Evolutionary conservation across 768 basidiomycete species (phyloP).

Genomic region (Chalciporus chontae): DNA sequence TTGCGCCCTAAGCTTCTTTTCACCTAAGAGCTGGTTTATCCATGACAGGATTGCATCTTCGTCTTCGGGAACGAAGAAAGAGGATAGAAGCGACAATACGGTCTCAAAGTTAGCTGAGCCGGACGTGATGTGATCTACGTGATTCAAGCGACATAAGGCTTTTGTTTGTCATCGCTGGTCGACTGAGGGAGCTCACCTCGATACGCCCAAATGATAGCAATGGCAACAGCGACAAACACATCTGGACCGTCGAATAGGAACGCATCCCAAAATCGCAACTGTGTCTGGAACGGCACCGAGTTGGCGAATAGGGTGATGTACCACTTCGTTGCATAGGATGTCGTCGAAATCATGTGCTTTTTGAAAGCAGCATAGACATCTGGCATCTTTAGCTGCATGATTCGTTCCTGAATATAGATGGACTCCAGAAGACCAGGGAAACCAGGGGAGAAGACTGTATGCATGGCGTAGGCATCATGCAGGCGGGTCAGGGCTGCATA

Average conservation of each 20-base stretch:
- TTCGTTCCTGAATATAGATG: conserved; percentile 93
- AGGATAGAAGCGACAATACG: conserved; percentile 84
- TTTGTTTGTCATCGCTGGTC: not conserved
- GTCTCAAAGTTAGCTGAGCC: conserved; percentile 85
- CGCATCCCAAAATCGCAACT: conserved; percentile 92
- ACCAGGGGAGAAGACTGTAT: conserved; percentile 85
- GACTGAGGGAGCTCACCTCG: conserved; percentile 54
- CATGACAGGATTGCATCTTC: conserved; percentile 81
- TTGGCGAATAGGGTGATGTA: conserved; percentile 98
- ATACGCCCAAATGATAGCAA: conserved; percentile 90
- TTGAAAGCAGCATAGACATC: conserved; percentile 83
- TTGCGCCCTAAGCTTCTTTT: conserved; percentile 63
- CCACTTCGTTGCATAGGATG: conserved; percentile 98
- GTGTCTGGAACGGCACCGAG: conserved; percentile 92
- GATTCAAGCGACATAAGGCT: conserved; percentile 2
- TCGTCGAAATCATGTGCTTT: conserved; percentile 87
- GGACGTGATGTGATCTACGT: conserved; percentile 78
- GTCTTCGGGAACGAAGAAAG: conserved; percentile 91
- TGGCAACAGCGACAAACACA: conserved; percentile 76
- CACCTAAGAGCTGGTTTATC: conserved; percentile 59
- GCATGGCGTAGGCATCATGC: conserved; percentile 86
- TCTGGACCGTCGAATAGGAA: conserved; percentile 90
- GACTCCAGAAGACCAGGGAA: conserved; percentile 94
- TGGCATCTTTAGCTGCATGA: conserved; percentile 86
- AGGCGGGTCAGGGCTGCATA: conserved; percentile 84